These are phyloP conservation scores for Solanum infundibuliforme DNA, from an alignment of 257 asterid genomes.

Conservation along the genomic window DNA sequence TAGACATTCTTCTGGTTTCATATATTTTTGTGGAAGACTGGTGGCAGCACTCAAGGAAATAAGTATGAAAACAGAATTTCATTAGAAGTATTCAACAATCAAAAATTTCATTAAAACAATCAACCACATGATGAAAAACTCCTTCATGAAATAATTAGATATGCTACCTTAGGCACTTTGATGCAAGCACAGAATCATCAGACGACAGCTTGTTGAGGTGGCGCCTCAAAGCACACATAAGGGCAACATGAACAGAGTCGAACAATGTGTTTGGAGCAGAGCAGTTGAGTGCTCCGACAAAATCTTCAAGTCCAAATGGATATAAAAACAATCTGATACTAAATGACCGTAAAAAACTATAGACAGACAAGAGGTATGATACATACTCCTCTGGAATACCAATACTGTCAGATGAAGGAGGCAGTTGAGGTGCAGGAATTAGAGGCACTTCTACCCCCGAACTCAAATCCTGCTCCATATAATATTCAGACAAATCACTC, in stretches of 20 bases:
- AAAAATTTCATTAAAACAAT: neutral
- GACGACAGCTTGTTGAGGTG: slow-evolving; percentile 51
- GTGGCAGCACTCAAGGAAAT: neutral
- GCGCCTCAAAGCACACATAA: slow-evolving; percentile 51
- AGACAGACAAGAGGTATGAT: slow-evolving; percentile 63
- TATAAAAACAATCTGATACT: slow-evolving; percentile 57
- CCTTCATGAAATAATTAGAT: neutral
- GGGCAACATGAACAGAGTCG: slow-evolving; percentile 75
- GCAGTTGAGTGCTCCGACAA: slow-evolving; percentile 86
- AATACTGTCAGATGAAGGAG: slow-evolving; percentile 71
- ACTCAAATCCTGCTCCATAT: slow-evolving; percentile 19
- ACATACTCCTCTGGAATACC: slow-evolving; percentile 61
- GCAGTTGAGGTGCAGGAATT: slow-evolving; percentile 65
- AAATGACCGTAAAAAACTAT: slow-evolving; percentile 67
- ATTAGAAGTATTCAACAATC: neutral
- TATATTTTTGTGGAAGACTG: neutral
- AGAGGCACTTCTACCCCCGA: slow-evolving; percentile 31
- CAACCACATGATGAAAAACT: neutral
- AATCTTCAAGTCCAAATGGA: slow-evolving; percentile 76
- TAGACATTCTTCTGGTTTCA: neutral
- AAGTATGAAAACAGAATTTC: neutral
- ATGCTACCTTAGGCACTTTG: slow-evolving; percentile 55
- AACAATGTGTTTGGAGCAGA: slow-evolving; percentile 58
- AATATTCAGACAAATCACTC: slow-evolving; percentile 45
- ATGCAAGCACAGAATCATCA: slow-evolving; percentile 56